Evolutionary conservation across 2,329 filamentous ascomycete species (phyloP).

Genomic region (Fusarium sp.): DNA sequence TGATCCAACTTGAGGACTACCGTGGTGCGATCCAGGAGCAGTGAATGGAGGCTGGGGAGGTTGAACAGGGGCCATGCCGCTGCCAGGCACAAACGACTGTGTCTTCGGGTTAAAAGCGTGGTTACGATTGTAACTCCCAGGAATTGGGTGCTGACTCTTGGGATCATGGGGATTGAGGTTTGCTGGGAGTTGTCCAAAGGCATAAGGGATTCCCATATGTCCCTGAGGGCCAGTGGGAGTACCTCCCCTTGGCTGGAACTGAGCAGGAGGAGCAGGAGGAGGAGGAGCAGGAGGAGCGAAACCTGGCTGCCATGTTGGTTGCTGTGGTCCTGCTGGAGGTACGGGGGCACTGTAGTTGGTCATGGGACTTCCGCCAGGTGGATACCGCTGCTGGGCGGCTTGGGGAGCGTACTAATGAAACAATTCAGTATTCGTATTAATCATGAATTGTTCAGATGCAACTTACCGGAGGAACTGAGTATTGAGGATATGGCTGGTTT

Average conservation of each 20-base stretch:
- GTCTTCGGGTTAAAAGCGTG: slow-evolving; percentile 95
- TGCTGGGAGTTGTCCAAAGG: slow-evolving; percentile 81
- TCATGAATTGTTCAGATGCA: slow-evolving; percentile 1
- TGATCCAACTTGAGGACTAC: slow-evolving; percentile 64
- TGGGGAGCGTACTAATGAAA: slow-evolving; percentile 47
- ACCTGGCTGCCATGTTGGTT: slow-evolving; percentile 53
- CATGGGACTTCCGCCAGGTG: slow-evolving; percentile 50
- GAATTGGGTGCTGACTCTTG: slow-evolving; percentile 83
- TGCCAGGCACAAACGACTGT: slow-evolving; percentile 83
- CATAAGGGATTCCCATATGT: slow-evolving; percentile 66
- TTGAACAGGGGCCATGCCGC: slow-evolving; percentile 62
- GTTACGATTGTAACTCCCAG: slow-evolving; percentile 80
- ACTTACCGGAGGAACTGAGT: slow-evolving; percentile 60
- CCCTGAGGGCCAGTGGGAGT: slow-evolving; percentile 46
- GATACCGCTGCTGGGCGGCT: slow-evolving; percentile 48
- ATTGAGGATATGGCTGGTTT: slow-evolving; percentile 57
- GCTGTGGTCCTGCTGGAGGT: slow-evolving; percentile 44
- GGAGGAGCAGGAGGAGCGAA: slow-evolving; percentile 47
- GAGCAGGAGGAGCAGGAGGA: slow-evolving; percentile 44
- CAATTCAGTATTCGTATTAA: slow-evolving; percentile 20
- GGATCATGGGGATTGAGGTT: slow-evolving; percentile 77
- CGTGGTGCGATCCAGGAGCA: slow-evolving; percentile 61
- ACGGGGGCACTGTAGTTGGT: slow-evolving; percentile 51
- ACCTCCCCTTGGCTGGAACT: slow-evolving; percentile 47
- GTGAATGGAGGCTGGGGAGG: slow-evolving; percentile 61